These are phyloP conservation scores for Cupressus sempervirens DNA, from an alignment of 75 land plant genomes.

Conservation along the genomic window DNA sequence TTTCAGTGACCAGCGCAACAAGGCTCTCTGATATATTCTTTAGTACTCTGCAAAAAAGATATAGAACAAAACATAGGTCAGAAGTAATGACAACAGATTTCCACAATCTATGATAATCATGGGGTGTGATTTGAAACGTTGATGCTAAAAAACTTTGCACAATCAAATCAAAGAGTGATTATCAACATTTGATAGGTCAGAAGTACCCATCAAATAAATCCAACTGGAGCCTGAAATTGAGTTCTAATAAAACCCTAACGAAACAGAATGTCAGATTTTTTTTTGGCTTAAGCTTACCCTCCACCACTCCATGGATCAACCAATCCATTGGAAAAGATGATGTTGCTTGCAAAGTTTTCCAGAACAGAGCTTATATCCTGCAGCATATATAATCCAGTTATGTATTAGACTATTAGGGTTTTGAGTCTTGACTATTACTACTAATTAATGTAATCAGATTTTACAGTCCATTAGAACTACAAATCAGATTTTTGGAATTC, in stretches of 20 bases:
- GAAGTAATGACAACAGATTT: too few relatives aligned
- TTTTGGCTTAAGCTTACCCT: slow-evolving; percentile 56
- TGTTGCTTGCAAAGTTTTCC: slow-evolving; percentile 74
- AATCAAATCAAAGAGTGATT: too few relatives aligned
- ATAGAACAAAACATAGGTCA: neutral
- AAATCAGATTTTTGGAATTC: too few relatives aligned
- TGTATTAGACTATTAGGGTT: neutral
- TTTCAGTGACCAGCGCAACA: slow-evolving; percentile 54
- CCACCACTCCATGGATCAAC: slow-evolving; percentile 91
- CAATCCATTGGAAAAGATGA: slow-evolving; percentile 82
- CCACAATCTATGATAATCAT: too few relatives aligned
- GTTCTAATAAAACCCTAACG: neutral
- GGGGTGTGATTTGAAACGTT: too few relatives aligned
- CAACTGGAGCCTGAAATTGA: neutral
- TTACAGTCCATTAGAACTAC: too few relatives aligned
- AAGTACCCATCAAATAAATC: neutral
- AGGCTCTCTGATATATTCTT: slow-evolving; percentile 60
- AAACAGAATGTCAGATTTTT: neutral
- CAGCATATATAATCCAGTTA: neutral
- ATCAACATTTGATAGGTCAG: too few relatives aligned
- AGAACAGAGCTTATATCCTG: slow-evolving; percentile 58
- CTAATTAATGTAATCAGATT: too few relatives aligned
- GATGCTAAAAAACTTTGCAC: too few relatives aligned
- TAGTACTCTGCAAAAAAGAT: slow-evolving; percentile 46
- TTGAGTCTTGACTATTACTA: neutral